These are phyloP conservation scores for Ilex paraguariensis DNA, from an alignment of 305 asterid species.

Conservation along the genomic window DNA sequence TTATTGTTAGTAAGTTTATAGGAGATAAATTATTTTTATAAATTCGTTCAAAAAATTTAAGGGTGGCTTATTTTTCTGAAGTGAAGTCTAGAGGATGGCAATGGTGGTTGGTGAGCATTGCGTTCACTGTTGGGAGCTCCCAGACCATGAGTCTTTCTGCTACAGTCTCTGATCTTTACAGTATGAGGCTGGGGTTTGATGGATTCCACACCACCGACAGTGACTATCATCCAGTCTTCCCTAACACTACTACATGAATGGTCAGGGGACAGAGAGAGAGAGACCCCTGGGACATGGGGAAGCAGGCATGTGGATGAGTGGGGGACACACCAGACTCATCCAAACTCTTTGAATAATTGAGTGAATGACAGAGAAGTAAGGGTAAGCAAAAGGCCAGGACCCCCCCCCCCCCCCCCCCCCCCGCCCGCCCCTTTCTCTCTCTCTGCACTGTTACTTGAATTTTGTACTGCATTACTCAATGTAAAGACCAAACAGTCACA, in stretches of 20 bases:
- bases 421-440: not conserved
- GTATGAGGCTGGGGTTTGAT: conserved; percentile 29
- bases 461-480: no score
- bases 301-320: conserved; percentile 55
- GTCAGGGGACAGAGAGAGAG: conserved; percentile 15
- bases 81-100: no score
- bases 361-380: conserved; percentile 10
- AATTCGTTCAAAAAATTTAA: no score
- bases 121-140: no score
- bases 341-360: conserved; percentile 15
- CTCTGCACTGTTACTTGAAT: not conserved
- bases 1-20: no score
- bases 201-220: conserved; percentile 26
- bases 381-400: not conserved
- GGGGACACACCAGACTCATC: conserved; percentile 39
- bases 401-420: not conserved
- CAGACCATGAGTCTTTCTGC: not conserved
- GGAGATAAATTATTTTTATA: no score
- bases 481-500: not conserved
- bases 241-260: conserved; percentile 32
- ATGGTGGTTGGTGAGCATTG: no score
- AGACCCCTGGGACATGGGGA: conserved; percentile 39
- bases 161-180: not conserved
- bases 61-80: no score
- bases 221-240: conserved; percentile 17